Percentiles rank a stretch among this genome's conserved stretches.
These are phyloP conservation scores for Hypoxylon sp. DNA, from an alignment of 2,329 filamentous ascomycete species.

Conservation along the genomic window DNA sequence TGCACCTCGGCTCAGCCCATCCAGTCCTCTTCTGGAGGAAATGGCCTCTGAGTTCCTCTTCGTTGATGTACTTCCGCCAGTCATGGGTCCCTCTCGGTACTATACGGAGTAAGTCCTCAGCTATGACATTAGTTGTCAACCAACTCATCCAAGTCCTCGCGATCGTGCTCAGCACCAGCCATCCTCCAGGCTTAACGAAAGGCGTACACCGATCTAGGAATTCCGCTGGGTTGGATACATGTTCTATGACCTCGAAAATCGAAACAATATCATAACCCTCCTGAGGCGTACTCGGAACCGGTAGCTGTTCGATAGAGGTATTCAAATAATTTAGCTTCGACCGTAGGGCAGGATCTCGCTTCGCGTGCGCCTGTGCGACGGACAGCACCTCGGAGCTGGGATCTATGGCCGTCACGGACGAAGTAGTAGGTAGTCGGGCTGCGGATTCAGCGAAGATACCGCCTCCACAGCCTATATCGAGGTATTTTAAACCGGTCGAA, in stretches of 20 bases:
- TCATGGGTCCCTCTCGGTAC: conserved; percentile 96
- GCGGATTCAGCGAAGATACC: conserved; percentile 96
- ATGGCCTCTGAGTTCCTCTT: conserved; percentile 77
- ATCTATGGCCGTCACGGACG: conserved; percentile 81
- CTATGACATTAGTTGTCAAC: conserved; percentile 92
- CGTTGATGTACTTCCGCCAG: conserved; percentile 96
- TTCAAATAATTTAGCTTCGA: conserved; percentile 80
- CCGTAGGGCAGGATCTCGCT: conserved; percentile 77
- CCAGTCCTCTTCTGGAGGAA: conserved; percentile 65
- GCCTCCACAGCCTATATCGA: conserved; percentile 95
- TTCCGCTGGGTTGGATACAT: conserved; percentile 81
- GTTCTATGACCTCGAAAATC: conserved; percentile 95
- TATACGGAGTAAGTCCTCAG: conserved; percentile 88
- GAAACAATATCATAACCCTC: conserved; percentile 83
- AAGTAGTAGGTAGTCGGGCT: conserved; percentile 75
- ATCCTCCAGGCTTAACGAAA: conserved; percentile 90
- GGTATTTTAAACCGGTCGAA: conserved; percentile 72
- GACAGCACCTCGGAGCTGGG: conserved; percentile 80
- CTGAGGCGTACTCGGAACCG: conserved; percentile 56
- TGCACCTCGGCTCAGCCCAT: conserved; percentile 73
- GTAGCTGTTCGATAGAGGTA: conserved; percentile 80
- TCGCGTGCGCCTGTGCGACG: conserved; percentile 82
- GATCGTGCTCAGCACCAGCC: conserved; percentile 94
- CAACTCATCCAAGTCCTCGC: conserved; percentile 90
- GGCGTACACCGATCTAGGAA: conserved; percentile 81